A percentile compares a stretch with the other conserved stretches of the same genome.
Evolutionary conservation across 208 protist genomes (phyloP).

Genomic region (Tritrichomonas foetus): DNA sequence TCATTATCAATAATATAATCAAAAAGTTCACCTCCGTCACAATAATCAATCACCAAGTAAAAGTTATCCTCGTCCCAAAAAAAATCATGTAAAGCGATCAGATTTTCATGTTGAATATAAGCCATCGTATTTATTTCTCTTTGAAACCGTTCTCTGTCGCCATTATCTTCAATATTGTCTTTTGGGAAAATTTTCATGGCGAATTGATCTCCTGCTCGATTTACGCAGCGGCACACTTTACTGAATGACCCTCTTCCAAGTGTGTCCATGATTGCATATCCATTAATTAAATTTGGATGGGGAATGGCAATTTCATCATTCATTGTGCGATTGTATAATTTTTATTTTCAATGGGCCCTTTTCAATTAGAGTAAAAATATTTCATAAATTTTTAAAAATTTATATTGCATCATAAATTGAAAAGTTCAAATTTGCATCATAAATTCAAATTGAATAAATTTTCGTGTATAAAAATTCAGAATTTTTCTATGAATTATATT

Average conservation of each 20-base stretch:
- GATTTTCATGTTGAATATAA: neutral
- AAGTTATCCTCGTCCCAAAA: neutral
- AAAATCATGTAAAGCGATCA: conserved; percentile 1
- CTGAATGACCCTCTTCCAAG: neutral
- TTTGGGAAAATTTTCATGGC: neutral
- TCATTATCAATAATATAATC: conserved; percentile 10
- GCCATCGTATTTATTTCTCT: conserved; percentile 35
- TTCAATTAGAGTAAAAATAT: too few species aligned
- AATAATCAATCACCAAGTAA: conserved; percentile 7
- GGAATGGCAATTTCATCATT: too few species aligned
- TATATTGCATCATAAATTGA: too few species aligned
- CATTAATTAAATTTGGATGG: neutral
- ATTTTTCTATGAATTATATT: too few species aligned
- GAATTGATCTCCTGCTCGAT: neutral
- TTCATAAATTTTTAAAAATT: too few species aligned
- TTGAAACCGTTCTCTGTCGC: neutral
- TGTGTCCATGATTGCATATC: neutral
- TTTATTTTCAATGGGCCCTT: too few species aligned
- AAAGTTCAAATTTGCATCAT: too few species aligned
- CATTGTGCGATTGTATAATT: too few species aligned
- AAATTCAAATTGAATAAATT: too few species aligned
- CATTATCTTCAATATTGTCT: neutral
- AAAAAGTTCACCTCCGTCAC: neutral
- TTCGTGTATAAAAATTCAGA: too few species aligned
- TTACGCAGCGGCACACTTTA: neutral